Percentiles rank a stretch among this genome's conserved stretches.
These are phyloP conservation scores for Ophiocordyceps unilateralis DNA, from an alignment of 2,329 filamentous ascomycete genomes.

Conservation along the genomic window DNA sequence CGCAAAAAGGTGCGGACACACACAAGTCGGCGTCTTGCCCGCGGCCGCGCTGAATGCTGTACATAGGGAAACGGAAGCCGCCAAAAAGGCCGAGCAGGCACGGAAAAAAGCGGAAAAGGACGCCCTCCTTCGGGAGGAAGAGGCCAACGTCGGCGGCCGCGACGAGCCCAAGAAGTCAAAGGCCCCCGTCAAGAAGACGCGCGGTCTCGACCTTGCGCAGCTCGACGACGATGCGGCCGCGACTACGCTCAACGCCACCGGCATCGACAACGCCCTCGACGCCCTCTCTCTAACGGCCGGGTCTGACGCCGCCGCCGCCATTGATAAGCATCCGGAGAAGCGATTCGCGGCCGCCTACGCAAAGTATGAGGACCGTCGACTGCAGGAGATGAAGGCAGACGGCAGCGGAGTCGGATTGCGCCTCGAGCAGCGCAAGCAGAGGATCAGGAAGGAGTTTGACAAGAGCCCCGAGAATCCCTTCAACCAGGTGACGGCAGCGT, in stretches of 20 bases:
- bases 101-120: constrained; percentile 93
- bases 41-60: neutral
- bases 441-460: constrained; percentile 83
- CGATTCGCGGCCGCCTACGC: constrained; percentile 75
- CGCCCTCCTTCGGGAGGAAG: constrained; percentile 67
- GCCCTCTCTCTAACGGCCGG: constrained; percentile 51
- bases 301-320: constrained; percentile 48
- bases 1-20: constrained; percentile 60
- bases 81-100: constrained; percentile 65
- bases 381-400: constrained; percentile 75
- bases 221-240: constrained; percentile 47
- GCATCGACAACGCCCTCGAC: constrained; percentile 88
- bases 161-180: constrained; percentile 50
- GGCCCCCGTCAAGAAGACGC: constrained; percentile 49
- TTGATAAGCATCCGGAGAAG: constrained; percentile 80
- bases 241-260: constrained; percentile 61
- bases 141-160: constrained; percentile 42
- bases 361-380: constrained; percentile 62
- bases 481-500: constrained; percentile 62
- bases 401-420: constrained; percentile 55
- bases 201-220: constrained; percentile 57
- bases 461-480: constrained; percentile 91
- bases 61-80: constrained; percentile 19
- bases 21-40: neutral
- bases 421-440: constrained; percentile 67